Evolutionary conservation across 1,139 yeast genomes (phyloP).

Genomic region (Arxiozyma slooffiae): DNA sequence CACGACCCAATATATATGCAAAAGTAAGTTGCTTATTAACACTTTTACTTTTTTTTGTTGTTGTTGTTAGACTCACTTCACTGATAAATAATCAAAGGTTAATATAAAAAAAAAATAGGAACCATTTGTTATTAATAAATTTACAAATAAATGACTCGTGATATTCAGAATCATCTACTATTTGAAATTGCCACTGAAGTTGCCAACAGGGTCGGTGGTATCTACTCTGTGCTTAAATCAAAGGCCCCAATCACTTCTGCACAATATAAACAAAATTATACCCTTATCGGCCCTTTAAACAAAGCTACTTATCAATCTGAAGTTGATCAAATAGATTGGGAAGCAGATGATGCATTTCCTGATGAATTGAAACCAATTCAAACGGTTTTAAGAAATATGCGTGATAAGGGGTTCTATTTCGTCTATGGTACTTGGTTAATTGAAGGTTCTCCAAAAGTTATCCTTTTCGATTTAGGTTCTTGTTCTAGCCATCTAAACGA

Average conservation of each 20-base stretch:
- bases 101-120: too few relatives aligned
- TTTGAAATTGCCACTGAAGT: conserved; percentile 97
- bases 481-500: conserved; percentile 62
- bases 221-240: conserved; percentile 89
- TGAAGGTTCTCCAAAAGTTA: conserved; percentile 93
- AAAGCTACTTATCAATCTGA: conserved; percentile 78
- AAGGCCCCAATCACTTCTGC: conserved; percentile 95
- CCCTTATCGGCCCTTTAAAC: conserved; percentile 80
- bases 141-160: conserved; percentile 44
- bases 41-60: too few relatives aligned
- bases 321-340: conserved; percentile 70
- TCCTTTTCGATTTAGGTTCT: conserved; percentile 75
- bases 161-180: conserved; percentile 69
- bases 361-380: conserved; percentile 23
- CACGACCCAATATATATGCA: too few relatives aligned
- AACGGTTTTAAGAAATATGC: conserved; percentile 43
- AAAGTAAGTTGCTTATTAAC: too few relatives aligned
- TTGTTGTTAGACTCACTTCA: too few relatives aligned
- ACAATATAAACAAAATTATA: conserved; percentile 82
- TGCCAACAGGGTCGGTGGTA: conserved; percentile 96
- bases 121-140: neutral
- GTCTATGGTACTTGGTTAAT: conserved; percentile 94
- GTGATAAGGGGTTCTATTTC: conserved; percentile 73
- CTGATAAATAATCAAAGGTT: too few relatives aligned
- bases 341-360: conserved; percentile 49